Conservation (phyloP, 805 yeast genomes). For the Deakozyma indianensis region DNA sequence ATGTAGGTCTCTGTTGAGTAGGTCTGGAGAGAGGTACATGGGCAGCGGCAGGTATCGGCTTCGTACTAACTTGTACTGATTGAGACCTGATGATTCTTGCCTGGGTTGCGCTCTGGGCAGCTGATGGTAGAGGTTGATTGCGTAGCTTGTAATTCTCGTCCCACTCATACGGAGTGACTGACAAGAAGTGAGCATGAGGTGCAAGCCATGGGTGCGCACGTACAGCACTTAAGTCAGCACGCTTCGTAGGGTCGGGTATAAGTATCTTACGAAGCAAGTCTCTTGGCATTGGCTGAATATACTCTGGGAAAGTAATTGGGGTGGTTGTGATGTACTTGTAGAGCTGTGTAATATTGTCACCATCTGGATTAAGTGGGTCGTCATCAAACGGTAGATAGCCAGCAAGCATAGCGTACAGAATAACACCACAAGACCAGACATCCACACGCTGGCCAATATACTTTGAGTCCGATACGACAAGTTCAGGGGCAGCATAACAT, state of each 20-base stretch:
- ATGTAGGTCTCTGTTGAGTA: conserved; percentile 3
- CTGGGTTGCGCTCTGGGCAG: conserved; percentile 6
- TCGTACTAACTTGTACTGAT: neutral
- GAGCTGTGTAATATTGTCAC: conserved; percentile 79
- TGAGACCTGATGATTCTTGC: conserved; percentile 1
- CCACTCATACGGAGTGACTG: conserved; percentile 85
- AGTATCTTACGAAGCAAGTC: conserved; percentile 71
- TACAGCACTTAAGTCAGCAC: conserved; percentile 56
- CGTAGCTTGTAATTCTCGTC: conserved; percentile 29
- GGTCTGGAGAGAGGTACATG: neutral
- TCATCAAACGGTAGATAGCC: conserved; percentile 97
- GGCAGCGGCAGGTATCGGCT: conserved; percentile 1
- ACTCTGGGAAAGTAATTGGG: conserved; percentile 90
- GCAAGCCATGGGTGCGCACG: conserved; percentile 78
- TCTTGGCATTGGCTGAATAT: conserved; percentile 78
- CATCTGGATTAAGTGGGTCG: conserved; percentile 93
- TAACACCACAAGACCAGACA: conserved; percentile 95
- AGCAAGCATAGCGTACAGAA: conserved; percentile 89
- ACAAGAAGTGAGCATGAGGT: conserved; percentile 68
- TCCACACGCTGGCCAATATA: conserved; percentile 91
- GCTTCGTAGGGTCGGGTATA: conserved; percentile 69
- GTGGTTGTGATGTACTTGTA: conserved; percentile 87
- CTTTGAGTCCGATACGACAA: conserved; percentile 74
- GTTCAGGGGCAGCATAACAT: conserved; percentile 96
- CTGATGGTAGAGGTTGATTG: neutral